Conservation (phyloP, 169 alveolate genomes). For the Eimeria brunetti region DNA sequence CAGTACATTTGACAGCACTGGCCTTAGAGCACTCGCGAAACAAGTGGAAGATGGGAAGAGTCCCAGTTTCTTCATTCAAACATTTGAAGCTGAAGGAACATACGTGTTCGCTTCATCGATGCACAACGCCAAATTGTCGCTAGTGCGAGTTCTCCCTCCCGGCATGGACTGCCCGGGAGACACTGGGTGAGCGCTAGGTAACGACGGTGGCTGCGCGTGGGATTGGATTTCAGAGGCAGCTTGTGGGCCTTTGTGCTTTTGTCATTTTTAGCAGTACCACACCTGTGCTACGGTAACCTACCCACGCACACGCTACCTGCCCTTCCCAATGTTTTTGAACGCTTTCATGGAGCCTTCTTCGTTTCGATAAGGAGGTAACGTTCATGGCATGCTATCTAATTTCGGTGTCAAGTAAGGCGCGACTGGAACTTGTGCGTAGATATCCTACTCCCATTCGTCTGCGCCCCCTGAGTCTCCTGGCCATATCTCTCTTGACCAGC, state of each 20-base stretch:
- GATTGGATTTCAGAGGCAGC: not conserved
- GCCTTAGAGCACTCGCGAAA: conserved; percentile 23
- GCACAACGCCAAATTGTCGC: conserved; percentile 43
- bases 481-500: conserved; percentile 43
- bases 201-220: not conserved
- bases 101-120: conserved; percentile 51
- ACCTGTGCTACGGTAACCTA: not conserved
- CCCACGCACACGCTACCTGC: too few species aligned
- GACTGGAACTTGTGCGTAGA: not conserved
- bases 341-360: not conserved
- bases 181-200: conserved; percentile 30
- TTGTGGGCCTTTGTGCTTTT: not conserved
- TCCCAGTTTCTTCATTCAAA: conserved; percentile 50
- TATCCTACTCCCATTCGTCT: conserved; percentile 64
- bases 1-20: conserved; percentile 83
- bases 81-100: conserved; percentile 55
- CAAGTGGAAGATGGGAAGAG: not conserved
- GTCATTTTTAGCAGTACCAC: not conserved
- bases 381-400: not conserved
- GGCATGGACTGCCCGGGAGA: conserved; percentile 71
- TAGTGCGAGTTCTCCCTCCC: conserved; percentile 49
- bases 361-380: not conserved
- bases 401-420: not conserved
- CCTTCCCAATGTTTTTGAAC: not conserved
- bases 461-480: conserved; percentile 64